Evolutionary conservation across 2,329 filamentous ascomycete genomes (phyloP).

Genomic region (Eutypa lata): DNA sequence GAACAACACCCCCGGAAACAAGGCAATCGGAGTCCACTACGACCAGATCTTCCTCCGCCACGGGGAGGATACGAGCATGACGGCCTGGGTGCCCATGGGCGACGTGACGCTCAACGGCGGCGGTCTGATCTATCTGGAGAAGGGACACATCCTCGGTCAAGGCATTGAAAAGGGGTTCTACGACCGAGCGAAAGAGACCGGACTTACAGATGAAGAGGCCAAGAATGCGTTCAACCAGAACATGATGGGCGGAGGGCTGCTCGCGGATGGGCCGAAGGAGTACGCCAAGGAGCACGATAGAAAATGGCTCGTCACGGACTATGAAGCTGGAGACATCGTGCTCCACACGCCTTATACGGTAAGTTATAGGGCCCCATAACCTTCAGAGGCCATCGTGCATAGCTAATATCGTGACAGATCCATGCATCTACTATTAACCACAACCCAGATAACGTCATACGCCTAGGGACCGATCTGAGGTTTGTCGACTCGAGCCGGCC

Average conservation of each 20-base stretch:
- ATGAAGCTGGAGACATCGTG: constrained; percentile 39
- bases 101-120: constrained; percentile 52
- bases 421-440: constrained; percentile 56
- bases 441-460: constrained; percentile 47
- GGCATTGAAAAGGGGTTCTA: constrained; percentile 50
- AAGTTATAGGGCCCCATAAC: background rate
- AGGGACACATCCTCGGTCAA: constrained; percentile 40
- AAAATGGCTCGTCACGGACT: constrained; percentile 34
- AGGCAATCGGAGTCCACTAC: constrained; percentile 59
- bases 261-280: constrained; percentile 45
- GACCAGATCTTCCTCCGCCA: constrained; percentile 56
- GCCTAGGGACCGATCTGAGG: constrained; percentile 53
- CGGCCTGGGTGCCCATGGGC: constrained; percentile 57
- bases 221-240: constrained; percentile 53
- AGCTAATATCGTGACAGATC: constrained; percentile 35
- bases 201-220: constrained; percentile 50
- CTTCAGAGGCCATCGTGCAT: constrained; percentile 1
- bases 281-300: constrained; percentile 27
- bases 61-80: constrained; percentile 52
- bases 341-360: constrained; percentile 36
- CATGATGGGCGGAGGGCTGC: constrained; percentile 54
- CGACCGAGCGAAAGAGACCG: constrained; percentile 42
- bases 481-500: constrained; percentile 50
- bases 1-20: constrained; percentile 55
- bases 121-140: constrained; percentile 57